Conservation (phyloP, 2,329 filamentous ascomycete genomes). For the Arachnomyces sp. region DNA sequence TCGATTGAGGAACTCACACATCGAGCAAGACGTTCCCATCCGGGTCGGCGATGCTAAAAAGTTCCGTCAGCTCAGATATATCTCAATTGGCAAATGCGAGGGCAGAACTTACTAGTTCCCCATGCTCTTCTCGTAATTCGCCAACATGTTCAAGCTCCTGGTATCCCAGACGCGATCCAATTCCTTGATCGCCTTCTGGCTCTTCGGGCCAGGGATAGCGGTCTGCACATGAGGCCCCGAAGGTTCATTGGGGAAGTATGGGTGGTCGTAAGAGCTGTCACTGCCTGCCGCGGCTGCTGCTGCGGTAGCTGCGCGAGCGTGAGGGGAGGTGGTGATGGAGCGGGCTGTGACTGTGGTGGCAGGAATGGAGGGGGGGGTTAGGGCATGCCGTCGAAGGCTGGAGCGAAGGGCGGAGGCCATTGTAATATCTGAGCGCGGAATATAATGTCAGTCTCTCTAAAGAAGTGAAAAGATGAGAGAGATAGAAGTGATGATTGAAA, state of each 20-base stretch:
- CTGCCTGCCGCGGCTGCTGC: background rate
- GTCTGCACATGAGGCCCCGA: constrained; percentile 46
- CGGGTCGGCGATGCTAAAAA: constrained; percentile 37
- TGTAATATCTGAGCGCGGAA: background rate
- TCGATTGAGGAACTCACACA: constrained; percentile 51
- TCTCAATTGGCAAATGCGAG: background rate
- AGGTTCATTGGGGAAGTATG: constrained; percentile 54
- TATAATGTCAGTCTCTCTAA: too few relatives aligned
- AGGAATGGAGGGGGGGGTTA: too few relatives aligned
- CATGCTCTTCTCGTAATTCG: constrained; percentile 62
- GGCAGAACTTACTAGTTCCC: constrained; percentile 61
- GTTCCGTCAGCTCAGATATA: too few relatives aligned
- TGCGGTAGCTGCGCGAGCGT: constrained; percentile 21
- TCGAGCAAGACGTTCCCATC: constrained; percentile 45
- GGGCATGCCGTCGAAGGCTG: too few relatives aligned
- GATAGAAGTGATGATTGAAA: too few relatives aligned
- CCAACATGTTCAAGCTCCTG: constrained; percentile 73
- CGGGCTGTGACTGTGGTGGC: constrained; percentile 14
- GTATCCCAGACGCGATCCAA: constrained; percentile 77
- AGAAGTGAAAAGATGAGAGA: too few relatives aligned
- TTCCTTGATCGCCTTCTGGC: constrained; percentile 59
- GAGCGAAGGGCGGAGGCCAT: background rate
- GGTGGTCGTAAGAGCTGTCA: constrained; percentile 25
- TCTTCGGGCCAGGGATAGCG: constrained; percentile 66
- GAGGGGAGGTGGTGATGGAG: constrained; percentile 28